Evolutionary conservation across 1,284 basidiomycete species (phyloP).

Genomic region (Tilletia caries): DNA sequence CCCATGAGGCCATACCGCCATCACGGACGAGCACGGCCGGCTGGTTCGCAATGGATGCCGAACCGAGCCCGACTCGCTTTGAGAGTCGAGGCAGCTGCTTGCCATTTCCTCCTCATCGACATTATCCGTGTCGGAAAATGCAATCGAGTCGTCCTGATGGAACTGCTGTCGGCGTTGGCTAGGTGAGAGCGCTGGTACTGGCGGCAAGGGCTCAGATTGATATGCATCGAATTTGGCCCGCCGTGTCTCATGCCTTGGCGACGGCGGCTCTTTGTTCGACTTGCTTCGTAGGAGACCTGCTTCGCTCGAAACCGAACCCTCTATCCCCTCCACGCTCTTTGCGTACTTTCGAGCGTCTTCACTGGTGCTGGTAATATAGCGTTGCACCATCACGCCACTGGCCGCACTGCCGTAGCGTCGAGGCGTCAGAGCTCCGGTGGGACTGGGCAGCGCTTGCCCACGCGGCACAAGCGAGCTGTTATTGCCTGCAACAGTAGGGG

Average conservation of each 20-base stretch:
- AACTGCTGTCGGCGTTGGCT: neutral
- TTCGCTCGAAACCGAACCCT: neutral
- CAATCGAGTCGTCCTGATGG: conserved; percentile 7
- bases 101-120: neutral
- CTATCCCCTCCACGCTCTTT: neutral
- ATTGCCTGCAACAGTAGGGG: too few species aligned
- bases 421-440: neutral
- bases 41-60: neutral
- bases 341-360: neutral
- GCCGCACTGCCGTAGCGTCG: neutral
- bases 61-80: conserved; percentile 6
- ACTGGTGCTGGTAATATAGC: neutral
- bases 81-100: neutral
- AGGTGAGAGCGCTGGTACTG: neutral
- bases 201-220: neutral
- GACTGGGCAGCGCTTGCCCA: neutral
- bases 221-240: neutral
- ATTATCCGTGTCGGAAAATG: neutral
- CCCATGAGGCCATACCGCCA: too few species aligned
- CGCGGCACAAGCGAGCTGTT: neutral
- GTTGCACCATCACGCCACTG: neutral
- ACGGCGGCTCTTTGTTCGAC: neutral
- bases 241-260: neutral
- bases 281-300: neutral
- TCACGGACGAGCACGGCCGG: neutral